A percentile compares a stretch with the other conserved stretches of the same genome.
phyloP scores from a whole-genome alignment of 148 eudicot genomes.

The Nyssa sinensis region DNA sequence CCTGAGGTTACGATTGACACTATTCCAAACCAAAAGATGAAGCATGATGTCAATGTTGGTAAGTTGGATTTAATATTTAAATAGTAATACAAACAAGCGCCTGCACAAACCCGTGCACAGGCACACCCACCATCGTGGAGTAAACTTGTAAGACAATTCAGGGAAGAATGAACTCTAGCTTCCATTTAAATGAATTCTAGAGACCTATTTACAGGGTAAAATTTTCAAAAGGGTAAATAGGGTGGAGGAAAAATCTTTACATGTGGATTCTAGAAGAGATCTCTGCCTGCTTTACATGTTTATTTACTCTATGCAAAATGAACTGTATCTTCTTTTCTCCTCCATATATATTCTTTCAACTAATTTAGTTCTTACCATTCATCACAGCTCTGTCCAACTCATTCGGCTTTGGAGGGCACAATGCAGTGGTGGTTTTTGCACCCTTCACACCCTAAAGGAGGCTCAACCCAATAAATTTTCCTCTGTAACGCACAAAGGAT shows the following conservation, averaged over 20 bases:
- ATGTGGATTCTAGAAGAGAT: neutral
- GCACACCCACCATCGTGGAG: neutral
- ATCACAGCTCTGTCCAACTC: slow-evolving; percentile 15
- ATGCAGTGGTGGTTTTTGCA: slow-evolving; percentile 9
- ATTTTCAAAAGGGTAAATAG: neutral
- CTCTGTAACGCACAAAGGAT: neutral
- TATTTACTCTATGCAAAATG: neutral
- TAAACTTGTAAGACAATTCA: neutral
- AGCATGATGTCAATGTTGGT: slow-evolving; percentile 22
- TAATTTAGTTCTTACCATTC: neutral
- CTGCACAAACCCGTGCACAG: neutral
- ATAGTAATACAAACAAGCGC: too few species aligned
- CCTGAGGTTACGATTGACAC: slow-evolving; percentile 21
- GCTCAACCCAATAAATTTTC: neutral
- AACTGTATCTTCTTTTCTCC: neutral
- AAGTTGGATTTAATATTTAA: neutral
- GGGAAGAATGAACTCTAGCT: neutral
- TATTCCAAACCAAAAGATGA: slow-evolving; percentile 10
- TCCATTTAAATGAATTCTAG: neutral
- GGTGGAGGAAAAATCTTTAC: neutral
- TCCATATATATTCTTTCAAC: neutral
- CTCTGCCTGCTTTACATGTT: too few species aligned
- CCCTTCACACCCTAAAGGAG: slow-evolving; percentile 13
- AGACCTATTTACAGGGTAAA: neutral
- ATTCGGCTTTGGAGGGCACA: slow-evolving; percentile 19